A percentile compares a stretch with the other conserved stretches of the same genome.
These are phyloP conservation scores for Trichocladium antarcticum DNA, from an alignment of 495 filamentous ascomycete species.

Conservation along the genomic window DNA sequence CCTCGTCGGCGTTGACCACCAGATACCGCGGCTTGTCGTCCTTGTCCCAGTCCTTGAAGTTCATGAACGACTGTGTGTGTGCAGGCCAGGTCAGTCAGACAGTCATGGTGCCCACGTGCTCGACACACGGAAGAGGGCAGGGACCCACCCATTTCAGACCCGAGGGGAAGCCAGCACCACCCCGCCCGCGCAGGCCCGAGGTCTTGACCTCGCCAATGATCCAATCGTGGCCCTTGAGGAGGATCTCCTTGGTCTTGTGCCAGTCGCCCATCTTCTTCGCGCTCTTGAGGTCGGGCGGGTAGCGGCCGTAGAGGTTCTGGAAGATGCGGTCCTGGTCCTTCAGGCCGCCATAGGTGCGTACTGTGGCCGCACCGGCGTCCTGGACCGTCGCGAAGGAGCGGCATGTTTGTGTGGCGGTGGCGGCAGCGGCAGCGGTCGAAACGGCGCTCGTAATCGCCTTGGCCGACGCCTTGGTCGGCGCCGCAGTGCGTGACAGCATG, in stretches of 20 bases:
- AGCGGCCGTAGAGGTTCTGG: constrained; percentile 92
- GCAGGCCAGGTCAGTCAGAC: constrained; percentile 16
- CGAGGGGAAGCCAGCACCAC: constrained; percentile 94
- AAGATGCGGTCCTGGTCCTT: constrained; percentile 97
- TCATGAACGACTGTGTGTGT: constrained; percentile 82
- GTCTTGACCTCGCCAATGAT: constrained; percentile 95
- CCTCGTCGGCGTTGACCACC: constrained; percentile 97
- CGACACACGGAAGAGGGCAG: no score
- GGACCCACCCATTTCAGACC: constrained; percentile 90
- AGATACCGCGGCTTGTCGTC: constrained; percentile 91
- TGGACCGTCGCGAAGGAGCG: constrained; percentile 72
- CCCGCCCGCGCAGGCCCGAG: constrained; percentile 87
- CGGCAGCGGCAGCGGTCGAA: constrained; percentile 2
- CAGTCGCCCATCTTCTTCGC: constrained; percentile 99
- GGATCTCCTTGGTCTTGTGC: constrained; percentile 98
- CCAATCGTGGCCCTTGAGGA: constrained; percentile 96
- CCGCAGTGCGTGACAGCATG: constrained; percentile 41
- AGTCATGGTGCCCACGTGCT: constrained; percentile 3
- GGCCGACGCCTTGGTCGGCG: constrained; percentile 35
- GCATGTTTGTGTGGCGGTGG: constrained; percentile 8
- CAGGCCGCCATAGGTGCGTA: constrained; percentile 71
- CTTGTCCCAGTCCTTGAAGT: constrained; percentile 99
- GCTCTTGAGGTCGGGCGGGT: constrained; percentile 77
- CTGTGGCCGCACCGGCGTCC: constrained; percentile 62
- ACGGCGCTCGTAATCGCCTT: constrained; percentile 32